Evolutionary conservation across 2,329 filamentous ascomycete genomes (phyloP).

Genomic region (Neoarthrinium moseri): DNA sequence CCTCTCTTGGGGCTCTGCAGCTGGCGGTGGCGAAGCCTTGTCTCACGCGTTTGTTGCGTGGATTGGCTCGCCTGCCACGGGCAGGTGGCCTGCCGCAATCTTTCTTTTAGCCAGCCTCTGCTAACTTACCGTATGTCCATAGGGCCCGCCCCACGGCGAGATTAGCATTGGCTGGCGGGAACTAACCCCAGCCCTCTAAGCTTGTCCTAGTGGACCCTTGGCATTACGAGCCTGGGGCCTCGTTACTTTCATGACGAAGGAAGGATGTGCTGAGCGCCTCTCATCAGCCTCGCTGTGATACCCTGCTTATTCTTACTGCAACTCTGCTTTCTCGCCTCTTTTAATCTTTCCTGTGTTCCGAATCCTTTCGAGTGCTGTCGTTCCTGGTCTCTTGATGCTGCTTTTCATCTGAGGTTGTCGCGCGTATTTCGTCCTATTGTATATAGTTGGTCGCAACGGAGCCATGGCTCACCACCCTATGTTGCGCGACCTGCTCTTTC

Average conservation of each 20-base stretch:
- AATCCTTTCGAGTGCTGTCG: slow-evolving; percentile 11
- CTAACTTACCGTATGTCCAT: neutral
- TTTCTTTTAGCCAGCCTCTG: neutral
- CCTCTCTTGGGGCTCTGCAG: neutral
- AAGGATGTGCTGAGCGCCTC: neutral
- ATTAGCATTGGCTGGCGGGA: neutral
- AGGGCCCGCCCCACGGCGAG: neutral
- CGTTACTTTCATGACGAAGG: neutral
- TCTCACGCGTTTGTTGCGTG: neutral
- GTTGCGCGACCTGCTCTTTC: slow-evolving; percentile 31
- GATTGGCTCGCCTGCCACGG: neutral
- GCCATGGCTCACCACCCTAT: slow-evolving; percentile 27
- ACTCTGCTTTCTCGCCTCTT: slow-evolving; percentile 7
- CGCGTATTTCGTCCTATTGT: neutral
- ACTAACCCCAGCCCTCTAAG: neutral
- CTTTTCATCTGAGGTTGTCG: slow-evolving; percentile 11
- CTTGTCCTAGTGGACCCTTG: neutral
- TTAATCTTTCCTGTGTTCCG: slow-evolving; percentile 16
- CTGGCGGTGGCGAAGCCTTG: neutral
- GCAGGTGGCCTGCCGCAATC: neutral
- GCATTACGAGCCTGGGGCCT: neutral
- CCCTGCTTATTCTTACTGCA: slow-evolving; percentile 8
- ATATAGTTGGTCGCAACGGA: slow-evolving; percentile 8
- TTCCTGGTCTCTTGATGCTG: slow-evolving; percentile 9
- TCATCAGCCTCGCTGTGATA: slow-evolving; percentile 20